Conservation (phyloP, 768 basidiomycete genomes). For the Lanmaoa rubissima region DNA sequence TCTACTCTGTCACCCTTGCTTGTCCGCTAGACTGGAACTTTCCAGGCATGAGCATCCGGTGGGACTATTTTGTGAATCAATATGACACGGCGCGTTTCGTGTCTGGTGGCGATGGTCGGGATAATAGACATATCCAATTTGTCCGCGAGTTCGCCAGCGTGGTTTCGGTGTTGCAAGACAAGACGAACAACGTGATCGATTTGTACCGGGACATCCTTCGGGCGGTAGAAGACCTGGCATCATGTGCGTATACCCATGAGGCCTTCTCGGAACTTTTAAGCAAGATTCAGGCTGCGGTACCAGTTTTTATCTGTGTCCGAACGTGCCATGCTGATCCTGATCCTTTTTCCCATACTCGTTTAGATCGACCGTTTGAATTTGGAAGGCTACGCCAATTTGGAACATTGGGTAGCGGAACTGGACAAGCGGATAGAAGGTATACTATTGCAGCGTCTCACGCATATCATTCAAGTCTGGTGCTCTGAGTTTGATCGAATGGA, state of each 20-base stretch:
- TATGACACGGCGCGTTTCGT: conserved; percentile 83
- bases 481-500: conserved; percentile 78
- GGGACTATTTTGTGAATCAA: conserved; percentile 96
- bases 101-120: conserved; percentile 67
- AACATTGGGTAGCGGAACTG: conserved; percentile 85
- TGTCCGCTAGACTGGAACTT: background rate
- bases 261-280: conserved; percentile 77
- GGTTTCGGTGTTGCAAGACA: conserved; percentile 93
- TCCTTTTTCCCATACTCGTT: background rate
- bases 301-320: conserved; percentile 25
- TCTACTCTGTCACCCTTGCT: background rate
- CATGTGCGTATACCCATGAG: conserved; percentile 82
- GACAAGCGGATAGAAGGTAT: conserved; percentile 82
- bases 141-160: conserved; percentile 94
- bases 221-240: conserved; percentile 82
- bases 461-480: conserved; percentile 87
- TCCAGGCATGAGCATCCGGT: conserved; percentile 89
- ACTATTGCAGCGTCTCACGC: conserved; percentile 67
- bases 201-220: conserved; percentile 83
- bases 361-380: conserved; percentile 93
- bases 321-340: background rate
- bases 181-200: conserved; percentile 91
- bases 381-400: conserved; percentile 93
- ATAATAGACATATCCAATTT: conserved; percentile 89
- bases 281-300: conserved; percentile 80